These are phyloP conservation scores for Tuber brumale DNA, from an alignment of 495 filamentous ascomycete species.

Conservation along the genomic window DNA sequence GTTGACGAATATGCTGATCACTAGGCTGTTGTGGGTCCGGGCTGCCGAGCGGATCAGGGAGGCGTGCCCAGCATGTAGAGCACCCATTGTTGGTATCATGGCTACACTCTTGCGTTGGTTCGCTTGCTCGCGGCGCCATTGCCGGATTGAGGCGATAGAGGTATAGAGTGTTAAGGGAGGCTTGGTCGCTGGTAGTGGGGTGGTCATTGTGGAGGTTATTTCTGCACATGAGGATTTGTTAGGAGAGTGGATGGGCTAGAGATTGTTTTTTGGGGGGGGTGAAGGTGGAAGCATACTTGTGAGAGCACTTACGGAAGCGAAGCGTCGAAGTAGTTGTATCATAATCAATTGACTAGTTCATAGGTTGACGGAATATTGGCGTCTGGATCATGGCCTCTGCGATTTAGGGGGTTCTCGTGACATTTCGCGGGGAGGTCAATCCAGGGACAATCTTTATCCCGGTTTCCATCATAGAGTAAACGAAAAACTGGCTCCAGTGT, in stretches of 20 bases:
- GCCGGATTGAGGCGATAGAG: slow-evolving; percentile 62
- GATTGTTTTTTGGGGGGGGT: neutral
- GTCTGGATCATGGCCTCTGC: neutral
- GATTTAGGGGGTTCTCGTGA: neutral
- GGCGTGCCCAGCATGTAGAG: slow-evolving; percentile 84
- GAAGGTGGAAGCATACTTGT: neutral
- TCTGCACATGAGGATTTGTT: neutral
- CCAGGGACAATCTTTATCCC: neutral
- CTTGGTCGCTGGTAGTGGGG: slow-evolving; percentile 6
- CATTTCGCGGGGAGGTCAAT: neutral
- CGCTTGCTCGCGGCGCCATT: slow-evolving; percentile 62
- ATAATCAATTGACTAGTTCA: neutral
- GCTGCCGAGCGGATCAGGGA: slow-evolving; percentile 82
- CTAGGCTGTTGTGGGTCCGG: slow-evolving; percentile 70
- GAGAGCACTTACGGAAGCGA: neutral
- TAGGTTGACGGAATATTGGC: neutral
- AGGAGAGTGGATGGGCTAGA: neutral
- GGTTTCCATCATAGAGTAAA: neutral
- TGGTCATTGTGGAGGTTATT: slow-evolving; percentile 19
- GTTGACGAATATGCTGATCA: slow-evolving; percentile 90
- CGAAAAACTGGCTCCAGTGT: neutral
- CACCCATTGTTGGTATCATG: slow-evolving; percentile 95
- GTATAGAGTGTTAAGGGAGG: slow-evolving; percentile 66
- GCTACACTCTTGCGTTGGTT: slow-evolving; percentile 66
- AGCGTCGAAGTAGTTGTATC: neutral